Evolutionary conservation across 805 yeast genomes (phyloP).

Genomic region (Zygosaccharomyces rouxii): DNA sequence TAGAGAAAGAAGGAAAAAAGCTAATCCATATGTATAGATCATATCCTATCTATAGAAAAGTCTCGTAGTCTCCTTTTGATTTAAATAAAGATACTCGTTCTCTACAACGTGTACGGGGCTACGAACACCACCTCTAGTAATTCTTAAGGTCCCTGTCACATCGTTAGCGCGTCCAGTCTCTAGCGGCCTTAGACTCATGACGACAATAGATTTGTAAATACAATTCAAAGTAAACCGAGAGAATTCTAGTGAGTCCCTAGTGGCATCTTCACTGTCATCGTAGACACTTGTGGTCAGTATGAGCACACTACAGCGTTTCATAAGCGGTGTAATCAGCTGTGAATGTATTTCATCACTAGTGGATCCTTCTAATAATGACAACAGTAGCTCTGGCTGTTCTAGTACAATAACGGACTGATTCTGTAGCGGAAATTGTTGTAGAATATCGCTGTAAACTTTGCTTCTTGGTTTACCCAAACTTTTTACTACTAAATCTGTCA

Average conservation of each 20-base stretch:
- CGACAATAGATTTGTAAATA: slow-evolving; percentile 25
- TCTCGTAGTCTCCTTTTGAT: slow-evolving; percentile 49
- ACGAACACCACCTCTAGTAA: slow-evolving; percentile 50
- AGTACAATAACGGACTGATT: slow-evolving; percentile 20
- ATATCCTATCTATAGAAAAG: slow-evolving; percentile 37
- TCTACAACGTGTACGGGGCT: slow-evolving; percentile 40
- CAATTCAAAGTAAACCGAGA: slow-evolving; percentile 22
- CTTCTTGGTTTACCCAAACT: slow-evolving; percentile 63
- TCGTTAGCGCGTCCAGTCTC: slow-evolving; percentile 80
- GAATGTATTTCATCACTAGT: slow-evolving; percentile 27
- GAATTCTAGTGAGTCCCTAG: slow-evolving; percentile 26
- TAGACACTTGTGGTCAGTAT: slow-evolving; percentile 16
- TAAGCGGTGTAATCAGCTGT: slow-evolving; percentile 27
- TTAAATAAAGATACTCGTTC: slow-evolving; percentile 58
- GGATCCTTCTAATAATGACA: slow-evolving; percentile 26
- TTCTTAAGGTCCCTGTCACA: slow-evolving; percentile 65
- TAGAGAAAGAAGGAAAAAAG: slow-evolving; percentile 34
- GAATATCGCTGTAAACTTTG: slow-evolving; percentile 62
- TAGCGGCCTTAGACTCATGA: slow-evolving; percentile 58
- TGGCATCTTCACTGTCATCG: slow-evolving; percentile 1
- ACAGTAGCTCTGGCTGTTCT: slow-evolving; percentile 34
- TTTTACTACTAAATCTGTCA: slow-evolving; percentile 42
- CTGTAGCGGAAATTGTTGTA: slow-evolving; percentile 52
- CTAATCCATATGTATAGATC: slow-evolving; percentile 9
- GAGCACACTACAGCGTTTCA: slow-evolving; percentile 24